Evolutionary conservation across 345 rosid genomes (phyloP), one percentile per base, ranked within the genome.

Genomic region (Eucalyptus cloeziana): DNA sequence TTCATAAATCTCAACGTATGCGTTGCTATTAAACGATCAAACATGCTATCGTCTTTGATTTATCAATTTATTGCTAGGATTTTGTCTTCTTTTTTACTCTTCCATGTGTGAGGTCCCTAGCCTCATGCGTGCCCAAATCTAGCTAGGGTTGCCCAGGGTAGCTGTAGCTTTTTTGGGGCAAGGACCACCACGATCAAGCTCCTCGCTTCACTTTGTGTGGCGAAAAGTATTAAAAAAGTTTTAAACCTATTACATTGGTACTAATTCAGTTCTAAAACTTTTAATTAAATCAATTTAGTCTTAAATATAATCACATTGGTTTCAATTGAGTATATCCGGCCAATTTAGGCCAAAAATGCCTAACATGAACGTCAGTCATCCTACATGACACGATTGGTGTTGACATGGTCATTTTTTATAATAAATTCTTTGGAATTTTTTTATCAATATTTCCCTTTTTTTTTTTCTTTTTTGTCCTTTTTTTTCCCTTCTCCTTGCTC

Each of bases 351-450:
- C 2, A 1, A 30, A 62, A 62, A 62, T 62, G 17, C 4, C 33
- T 62, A 6, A 62, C 6, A 4, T 30, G 16, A 0, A 30, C 9
- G 1, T 3, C 17, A 0, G 3, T 7, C 16, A 11, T 62, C 33
- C 0, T 13, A 0, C 33, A 13, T 13, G 9, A 11, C 71, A 62
- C 2, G 1, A 22, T 7, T 24, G 2, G 19, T 14, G 10, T 12
- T 30, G 17, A 62, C 9, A 14, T 62, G 1, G 37, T 30, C 17
- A 62, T 12, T 62, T 27, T 30, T 62, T 62, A 30, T 62, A 62
- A 30, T 3, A 27, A 12, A 22, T 60, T 60, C 15, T 27, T 60
- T 0, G 4, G 13, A 60, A 60, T 52, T 52, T 52, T 52, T 21
- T 52, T 52, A 52, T 52, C 5, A 21, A 52, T 52, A 52, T 52